Evolutionary conservation across 345 rosid genomes (phyloP).

Genomic region (Acer campestre): DNA sequence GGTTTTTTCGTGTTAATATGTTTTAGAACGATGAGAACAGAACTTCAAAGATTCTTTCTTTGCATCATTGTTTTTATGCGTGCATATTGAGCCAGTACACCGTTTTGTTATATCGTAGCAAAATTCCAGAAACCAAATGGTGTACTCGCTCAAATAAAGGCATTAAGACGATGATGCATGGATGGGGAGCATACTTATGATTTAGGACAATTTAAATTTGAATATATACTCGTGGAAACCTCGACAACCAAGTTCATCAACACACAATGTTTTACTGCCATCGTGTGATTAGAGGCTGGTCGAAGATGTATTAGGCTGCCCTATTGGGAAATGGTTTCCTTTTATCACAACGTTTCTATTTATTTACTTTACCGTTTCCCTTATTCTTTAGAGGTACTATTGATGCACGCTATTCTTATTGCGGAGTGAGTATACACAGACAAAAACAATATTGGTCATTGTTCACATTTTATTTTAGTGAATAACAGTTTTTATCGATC

Average conservation of each 20-base stretch:
- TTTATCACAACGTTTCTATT: background rate
- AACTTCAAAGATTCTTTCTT: constrained; percentile 3
- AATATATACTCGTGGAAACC: constrained; percentile 6
- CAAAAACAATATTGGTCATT: background rate
- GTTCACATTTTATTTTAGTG: background rate
- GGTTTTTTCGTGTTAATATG: constrained; percentile 66
- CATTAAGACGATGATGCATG: too few species aligned
- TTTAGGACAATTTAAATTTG: background rate
- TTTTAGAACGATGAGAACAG: constrained; percentile 33
- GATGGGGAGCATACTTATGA: background rate
- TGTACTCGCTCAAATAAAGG: background rate
- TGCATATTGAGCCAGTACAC: background rate
- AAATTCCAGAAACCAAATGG: background rate
- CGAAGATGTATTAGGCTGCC: constrained; percentile 16
- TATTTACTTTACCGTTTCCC: too few species aligned
- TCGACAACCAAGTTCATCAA: background rate
- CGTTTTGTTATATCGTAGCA: too few species aligned
- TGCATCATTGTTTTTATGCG: background rate
- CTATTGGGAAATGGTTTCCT: background rate
- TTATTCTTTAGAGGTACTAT: too few species aligned
- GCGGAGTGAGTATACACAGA: background rate
- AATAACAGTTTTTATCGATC: background rate
- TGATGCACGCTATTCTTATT: too few species aligned
- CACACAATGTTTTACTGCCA: background rate
- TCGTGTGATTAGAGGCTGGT: background rate